Percentiles rank a stretch among this genome's conserved stretches.
Evolutionary conservation across 495 filamentous ascomycete genomes (phyloP).

Genomic region (Friedmanniomyces endolithicus): DNA sequence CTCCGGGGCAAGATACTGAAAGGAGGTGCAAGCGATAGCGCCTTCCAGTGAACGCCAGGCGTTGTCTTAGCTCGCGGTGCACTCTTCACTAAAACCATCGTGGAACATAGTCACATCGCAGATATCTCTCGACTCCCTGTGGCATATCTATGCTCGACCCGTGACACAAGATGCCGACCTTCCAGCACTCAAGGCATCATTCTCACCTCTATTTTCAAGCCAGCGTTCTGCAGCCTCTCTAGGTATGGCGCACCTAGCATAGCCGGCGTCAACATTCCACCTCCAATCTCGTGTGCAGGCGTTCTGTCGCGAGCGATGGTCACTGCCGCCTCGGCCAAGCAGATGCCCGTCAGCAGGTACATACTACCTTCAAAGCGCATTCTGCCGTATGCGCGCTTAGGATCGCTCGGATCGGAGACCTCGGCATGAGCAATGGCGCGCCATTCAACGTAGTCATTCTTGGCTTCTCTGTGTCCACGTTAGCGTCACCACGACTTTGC

Average conservation of each 20-base stretch:
- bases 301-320: conserved; percentile 54
- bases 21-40: neutral
- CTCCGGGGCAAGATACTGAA: neutral
- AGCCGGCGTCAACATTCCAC: conserved; percentile 74
- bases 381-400: conserved; percentile 43
- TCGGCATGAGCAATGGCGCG: conserved; percentile 50
- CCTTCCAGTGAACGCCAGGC: neutral
- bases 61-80: neutral
- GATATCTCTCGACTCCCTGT: too few relatives aligned
- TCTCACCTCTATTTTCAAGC: conserved; percentile 46
- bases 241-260: conserved; percentile 65
- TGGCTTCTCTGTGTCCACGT: conserved; percentile 12
- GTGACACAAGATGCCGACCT: neutral
- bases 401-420: conserved; percentile 22
- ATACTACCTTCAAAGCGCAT: conserved; percentile 47
- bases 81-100: too few relatives aligned
- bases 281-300: conserved; percentile 43
- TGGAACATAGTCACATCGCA: too few relatives aligned
- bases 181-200: conserved; percentile 7
- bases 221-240: conserved; percentile 52
- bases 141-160: neutral
- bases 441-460: conserved; percentile 42
- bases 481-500: neutral
- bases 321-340: conserved; percentile 57
- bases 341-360: conserved; percentile 58